Evolutionary conservation across 2,329 filamentous ascomycete genomes (phyloP).

Genomic region (Pseudocercospora macadamiae): DNA sequence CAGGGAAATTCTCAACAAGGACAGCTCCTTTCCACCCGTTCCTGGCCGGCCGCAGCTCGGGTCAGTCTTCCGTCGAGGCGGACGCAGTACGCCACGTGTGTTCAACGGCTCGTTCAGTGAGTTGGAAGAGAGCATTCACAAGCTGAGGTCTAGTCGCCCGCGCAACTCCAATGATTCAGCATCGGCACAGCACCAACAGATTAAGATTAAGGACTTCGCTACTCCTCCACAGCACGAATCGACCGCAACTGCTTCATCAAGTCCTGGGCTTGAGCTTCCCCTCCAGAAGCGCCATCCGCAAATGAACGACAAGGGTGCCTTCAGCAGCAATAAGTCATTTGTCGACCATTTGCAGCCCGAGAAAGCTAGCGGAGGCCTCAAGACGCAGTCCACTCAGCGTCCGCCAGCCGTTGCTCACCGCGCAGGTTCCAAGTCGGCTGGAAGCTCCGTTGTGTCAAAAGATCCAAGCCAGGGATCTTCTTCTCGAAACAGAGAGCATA

Average conservation of each 20-base stretch:
- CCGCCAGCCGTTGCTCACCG: conserved; percentile 9
- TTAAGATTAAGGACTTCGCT: conserved; percentile 15
- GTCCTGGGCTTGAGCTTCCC: conserved; percentile 19
- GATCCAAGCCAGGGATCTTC: conserved; percentile 7
- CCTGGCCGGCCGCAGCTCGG: conserved; percentile 13
- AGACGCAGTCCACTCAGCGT: neutral
- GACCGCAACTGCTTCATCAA: conserved; percentile 20
- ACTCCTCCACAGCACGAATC: conserved; percentile 9
- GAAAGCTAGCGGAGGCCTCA: conserved; percentile 13
- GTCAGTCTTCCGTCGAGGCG: conserved; percentile 15
- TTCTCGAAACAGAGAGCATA: conserved; percentile 13
- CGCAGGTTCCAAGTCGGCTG: conserved; percentile 3
- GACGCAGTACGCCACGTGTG: conserved; percentile 26
- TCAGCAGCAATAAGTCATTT: conserved; percentile 21
- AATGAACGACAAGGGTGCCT: neutral
- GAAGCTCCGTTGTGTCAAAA: neutral
- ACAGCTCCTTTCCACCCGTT: neutral
- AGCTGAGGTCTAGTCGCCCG: conserved; percentile 19
- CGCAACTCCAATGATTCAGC: neutral
- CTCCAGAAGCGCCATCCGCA: neutral
- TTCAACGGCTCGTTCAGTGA: conserved; percentile 34
- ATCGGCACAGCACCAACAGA: neutral
- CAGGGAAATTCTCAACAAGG: neutral
- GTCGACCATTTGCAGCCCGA: conserved; percentile 20
- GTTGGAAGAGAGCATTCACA: conserved; percentile 25